Evolutionary conservation across 495 filamentous ascomycete genomes (phyloP).

Genomic region (Lophiotrema nucula): DNA sequence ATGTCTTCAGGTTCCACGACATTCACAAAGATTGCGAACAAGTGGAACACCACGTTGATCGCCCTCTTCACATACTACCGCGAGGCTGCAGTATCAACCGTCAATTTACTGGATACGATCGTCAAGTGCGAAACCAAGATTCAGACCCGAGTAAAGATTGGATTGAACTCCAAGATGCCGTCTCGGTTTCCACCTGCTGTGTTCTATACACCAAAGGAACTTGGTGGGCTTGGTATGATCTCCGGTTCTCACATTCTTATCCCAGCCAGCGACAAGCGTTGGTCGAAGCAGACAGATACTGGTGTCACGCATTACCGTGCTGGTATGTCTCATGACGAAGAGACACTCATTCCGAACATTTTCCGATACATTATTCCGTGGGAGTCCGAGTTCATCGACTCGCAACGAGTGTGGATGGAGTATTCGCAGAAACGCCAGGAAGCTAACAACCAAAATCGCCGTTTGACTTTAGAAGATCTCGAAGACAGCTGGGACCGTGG

Average conservation of each 20-base stretch:
- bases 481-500: conserved; percentile 99
- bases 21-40: conserved; percentile 99
- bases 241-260: conserved; percentile 98
- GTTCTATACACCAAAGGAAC: conserved; percentile 98
- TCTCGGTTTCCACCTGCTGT: conserved; percentile 98
- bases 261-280: conserved; percentile 95
- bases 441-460: conserved; percentile 94
- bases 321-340: conserved; percentile 98
- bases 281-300: conserved; percentile 96
- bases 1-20: conserved; percentile 99
- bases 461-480: conserved; percentile 91
- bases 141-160: conserved; percentile 98
- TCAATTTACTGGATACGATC: conserved; percentile 93
- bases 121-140: conserved; percentile 99
- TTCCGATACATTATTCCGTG: conserved; percentile 99
- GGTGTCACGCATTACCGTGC: conserved; percentile 97
- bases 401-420: conserved; percentile 97
- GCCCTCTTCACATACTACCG: conserved; percentile 99
- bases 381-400: conserved; percentile 99
- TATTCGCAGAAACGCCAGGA: conserved; percentile 98
- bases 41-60: conserved; percentile 98
- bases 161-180: conserved; percentile 99
- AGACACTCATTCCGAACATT: conserved; percentile 97
- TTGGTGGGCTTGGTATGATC: conserved; percentile 98
- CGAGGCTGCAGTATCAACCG: conserved; percentile 96